Percentiles rank a stretch among this genome's conserved stretches.
Evolutionary conservation across 345 rosid genomes (phyloP).

Genomic region (Anacardium occidentale): DNA sequence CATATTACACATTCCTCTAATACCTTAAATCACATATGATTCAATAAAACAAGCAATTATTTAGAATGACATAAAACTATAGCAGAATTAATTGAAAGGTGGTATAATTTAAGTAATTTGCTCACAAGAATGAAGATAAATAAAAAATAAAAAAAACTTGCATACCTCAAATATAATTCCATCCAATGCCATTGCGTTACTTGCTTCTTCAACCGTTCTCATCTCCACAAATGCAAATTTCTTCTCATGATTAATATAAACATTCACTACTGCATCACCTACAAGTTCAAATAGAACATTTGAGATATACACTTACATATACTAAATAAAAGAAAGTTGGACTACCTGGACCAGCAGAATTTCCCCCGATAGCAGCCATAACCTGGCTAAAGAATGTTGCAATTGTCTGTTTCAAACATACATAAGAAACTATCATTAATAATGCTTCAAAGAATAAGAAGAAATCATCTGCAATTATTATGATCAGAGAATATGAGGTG

Average conservation of each 20-base stretch:
- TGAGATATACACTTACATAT: neutral
- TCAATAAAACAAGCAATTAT: neutral
- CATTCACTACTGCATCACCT: constrained; percentile 51
- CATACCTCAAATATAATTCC: constrained; percentile 42
- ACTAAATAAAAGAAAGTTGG: neutral
- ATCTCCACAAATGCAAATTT: constrained; percentile 50
- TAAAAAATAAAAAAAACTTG: neutral
- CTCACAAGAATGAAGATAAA: constrained; percentile 1
- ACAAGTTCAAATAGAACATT: constrained; percentile 9
- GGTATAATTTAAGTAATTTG: neutral
- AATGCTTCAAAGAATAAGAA: constrained; percentile 12
- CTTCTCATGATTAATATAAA: constrained; percentile 44
- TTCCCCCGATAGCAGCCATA: constrained; percentile 53
- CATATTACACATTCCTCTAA: neutral
- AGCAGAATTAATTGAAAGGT: neutral
- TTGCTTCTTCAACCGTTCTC: constrained; percentile 47
- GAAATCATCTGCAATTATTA: neutral
- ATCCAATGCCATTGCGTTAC: constrained; percentile 45
- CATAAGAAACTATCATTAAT: constrained; percentile 5
- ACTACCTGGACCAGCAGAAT: constrained; percentile 54
- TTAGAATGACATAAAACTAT: neutral
- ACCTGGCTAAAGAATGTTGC: constrained; percentile 51
- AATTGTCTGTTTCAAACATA: constrained; percentile 34
- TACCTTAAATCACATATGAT: neutral
- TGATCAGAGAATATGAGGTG: neutral